Evolutionary conservation across 805 yeast species (phyloP).

Genomic region (Wickerhamomyces pijperi): DNA sequence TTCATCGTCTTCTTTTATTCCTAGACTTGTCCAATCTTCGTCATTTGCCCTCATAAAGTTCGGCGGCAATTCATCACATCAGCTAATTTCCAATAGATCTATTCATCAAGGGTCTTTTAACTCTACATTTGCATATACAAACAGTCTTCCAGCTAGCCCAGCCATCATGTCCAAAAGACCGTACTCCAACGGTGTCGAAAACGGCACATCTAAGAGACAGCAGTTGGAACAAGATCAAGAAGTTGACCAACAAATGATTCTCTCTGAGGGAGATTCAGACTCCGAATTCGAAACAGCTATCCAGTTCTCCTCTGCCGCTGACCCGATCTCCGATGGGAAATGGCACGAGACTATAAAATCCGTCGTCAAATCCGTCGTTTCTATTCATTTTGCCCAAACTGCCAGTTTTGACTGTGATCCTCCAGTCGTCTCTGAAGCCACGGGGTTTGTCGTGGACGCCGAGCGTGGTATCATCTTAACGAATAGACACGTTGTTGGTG

Average conservation of each 20-base stretch:
- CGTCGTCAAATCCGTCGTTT: conserved; percentile 79
- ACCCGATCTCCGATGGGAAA: conserved; percentile 17
- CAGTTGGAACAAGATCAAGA: background rate
- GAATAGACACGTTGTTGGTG: conserved; percentile 90
- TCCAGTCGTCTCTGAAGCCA: conserved; percentile 79
- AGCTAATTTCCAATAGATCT: background rate
- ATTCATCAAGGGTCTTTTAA: background rate
- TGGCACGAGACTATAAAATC: conserved; percentile 79
- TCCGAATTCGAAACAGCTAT: background rate
- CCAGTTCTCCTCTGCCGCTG: background rate
- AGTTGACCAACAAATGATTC: background rate
- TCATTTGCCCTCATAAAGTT: background rate
- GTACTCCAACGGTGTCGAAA: background rate
- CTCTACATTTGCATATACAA: background rate
- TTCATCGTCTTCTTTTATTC: background rate
- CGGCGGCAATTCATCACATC: background rate
- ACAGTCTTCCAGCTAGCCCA: too few species aligned
- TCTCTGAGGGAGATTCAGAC: background rate
- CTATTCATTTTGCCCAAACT: conserved; percentile 83
- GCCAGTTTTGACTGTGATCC: conserved; percentile 78
- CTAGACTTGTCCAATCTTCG: background rate
- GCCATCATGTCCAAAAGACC: background rate
- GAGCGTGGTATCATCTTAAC: conserved; percentile 75
- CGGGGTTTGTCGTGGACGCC: conserved; percentile 89
- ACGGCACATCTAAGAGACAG: background rate